Evolutionary conservation across 2,329 filamentous ascomycete genomes (phyloP), one percentile per base, ranked within the genome.

Genomic region (Akanthomyces uredinophilus): DNA sequence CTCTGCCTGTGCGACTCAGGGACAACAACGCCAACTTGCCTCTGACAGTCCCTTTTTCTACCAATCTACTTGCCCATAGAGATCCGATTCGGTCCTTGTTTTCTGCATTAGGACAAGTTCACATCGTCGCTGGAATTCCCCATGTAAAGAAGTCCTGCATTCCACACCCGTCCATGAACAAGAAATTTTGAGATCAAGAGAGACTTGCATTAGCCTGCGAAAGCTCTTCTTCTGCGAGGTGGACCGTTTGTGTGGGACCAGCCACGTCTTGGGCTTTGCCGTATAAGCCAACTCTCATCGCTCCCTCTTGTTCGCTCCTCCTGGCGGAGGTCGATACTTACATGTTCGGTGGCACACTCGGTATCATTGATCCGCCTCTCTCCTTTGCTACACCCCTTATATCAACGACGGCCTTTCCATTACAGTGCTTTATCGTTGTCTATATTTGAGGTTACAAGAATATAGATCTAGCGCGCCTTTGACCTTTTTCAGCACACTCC

Each of bases 241-340:
- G 57, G 47, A 60, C 27, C 47, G 47, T 29, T 44, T 35, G 41
- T 18, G 57, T 60, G 57, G 57, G 27, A 60, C 57, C 47, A 32
- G 57, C 37, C 57, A 60, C 57, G 46, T 52, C 57, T 44, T 52
- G 24, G 22, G 5, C 18, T 10, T 32, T 52, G 37, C 47, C 39
- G 57, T 60, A 52, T 60, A 60, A 60, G 57, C 57, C 47, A 50
- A 41, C 24, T 27, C 27, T 18, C 22, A 35, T 16, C 57, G 46
- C 47, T 24, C 37, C 47, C 27, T 29, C 5, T 24, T 22, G 22
- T n/a, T 27, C 14, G 57, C 39, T 5, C 16, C 2, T 35, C 43
- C 13, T 32, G 46, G 32, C 24, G 18, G 47, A 35, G 16, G 22
- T 7, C 43, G 27, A 27, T n/a, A 24, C 29, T 18, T 46, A 24